Percentiles rank a stretch among this genome's conserved stretches.
These are phyloP conservation scores for Soucietia sequanensis DNA, from an alignment of 805 yeast species.

Conservation along the genomic window DNA sequence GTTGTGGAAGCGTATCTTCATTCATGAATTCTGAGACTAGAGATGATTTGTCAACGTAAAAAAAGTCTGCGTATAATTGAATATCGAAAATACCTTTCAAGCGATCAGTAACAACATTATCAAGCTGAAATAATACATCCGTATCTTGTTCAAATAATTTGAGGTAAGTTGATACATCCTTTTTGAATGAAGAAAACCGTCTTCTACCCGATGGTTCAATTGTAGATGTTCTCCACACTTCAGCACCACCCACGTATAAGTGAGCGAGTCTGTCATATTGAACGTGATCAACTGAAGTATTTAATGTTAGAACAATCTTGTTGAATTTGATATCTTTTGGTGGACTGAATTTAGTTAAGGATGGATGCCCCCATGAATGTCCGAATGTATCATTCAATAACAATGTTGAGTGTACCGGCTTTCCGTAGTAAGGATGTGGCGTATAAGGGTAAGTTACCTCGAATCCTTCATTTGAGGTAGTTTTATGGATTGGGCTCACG, in stretches of 20 bases:
- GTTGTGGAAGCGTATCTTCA: too few relatives aligned
- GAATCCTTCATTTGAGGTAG: constrained; percentile 17
- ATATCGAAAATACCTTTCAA: constrained; percentile 63
- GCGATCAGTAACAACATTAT: constrained; percentile 54
- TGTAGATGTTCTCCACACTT: constrained; percentile 84
- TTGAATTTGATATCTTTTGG: constrained; percentile 46
- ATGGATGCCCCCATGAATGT: constrained; percentile 60
- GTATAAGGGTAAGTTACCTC: constrained; percentile 26
- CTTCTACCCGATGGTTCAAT: constrained; percentile 52
- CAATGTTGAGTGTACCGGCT: constrained; percentile 38
- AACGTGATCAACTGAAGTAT: constrained; percentile 53
- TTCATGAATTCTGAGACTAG: too few relatives aligned
- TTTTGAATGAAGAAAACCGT: constrained; percentile 49
- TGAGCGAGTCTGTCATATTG: constrained; percentile 69
- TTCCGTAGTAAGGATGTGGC: constrained; percentile 20
- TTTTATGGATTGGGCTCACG: too few relatives aligned
- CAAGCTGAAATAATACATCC: constrained; percentile 56
- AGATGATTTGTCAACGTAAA: constrained; percentile 17
- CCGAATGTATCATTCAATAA: constrained; percentile 53
- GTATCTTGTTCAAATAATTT: constrained; percentile 46
- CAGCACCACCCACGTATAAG: constrained; percentile 58
- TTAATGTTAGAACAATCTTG: constrained; percentile 51
- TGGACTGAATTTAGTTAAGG: constrained; percentile 36
- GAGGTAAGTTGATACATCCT: constrained; percentile 62
- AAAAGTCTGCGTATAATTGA: constrained; percentile 51